Evolutionary conservation across 140 eudicot species (phyloP).

Genomic region (Senecio squalidus): DNA sequence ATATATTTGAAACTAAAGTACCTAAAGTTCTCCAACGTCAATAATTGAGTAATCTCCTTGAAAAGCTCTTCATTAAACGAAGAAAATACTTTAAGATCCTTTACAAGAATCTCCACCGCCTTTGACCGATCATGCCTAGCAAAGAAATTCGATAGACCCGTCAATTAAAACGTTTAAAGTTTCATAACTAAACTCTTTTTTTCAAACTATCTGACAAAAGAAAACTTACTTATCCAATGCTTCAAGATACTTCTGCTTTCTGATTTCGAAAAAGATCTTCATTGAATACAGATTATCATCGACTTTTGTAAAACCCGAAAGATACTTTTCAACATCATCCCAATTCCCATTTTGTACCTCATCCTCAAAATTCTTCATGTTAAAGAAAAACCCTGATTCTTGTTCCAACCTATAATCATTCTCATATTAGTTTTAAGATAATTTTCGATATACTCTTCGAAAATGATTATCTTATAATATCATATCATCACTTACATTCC

Average conservation of each 20-base stretch:
- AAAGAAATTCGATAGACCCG: not conserved
- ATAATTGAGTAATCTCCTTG: conserved; percentile 87
- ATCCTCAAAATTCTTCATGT: conserved; percentile 96
- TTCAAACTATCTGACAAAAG: not conserved
- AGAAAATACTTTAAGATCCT: conserved; percentile 94
- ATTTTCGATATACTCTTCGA: too few species aligned
- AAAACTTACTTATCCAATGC: conserved; percentile 86
- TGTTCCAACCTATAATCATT: conserved; percentile 67
- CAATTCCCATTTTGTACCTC: conserved; percentile 92
- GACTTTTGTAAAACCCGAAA: conserved; percentile 89
- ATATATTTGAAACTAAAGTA: conserved; percentile 12
- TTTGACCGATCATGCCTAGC: conserved; percentile 78
- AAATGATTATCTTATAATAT: too few species aligned
- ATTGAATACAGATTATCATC: conserved; percentile 94
- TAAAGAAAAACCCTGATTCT: conserved; percentile 93
- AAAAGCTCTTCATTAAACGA: conserved; percentile 92
- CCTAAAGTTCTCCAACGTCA: conserved; percentile 92
- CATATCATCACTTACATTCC: too few species aligned
- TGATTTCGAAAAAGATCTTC: conserved; percentile 94
- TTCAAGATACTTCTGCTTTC: conserved; percentile 97
- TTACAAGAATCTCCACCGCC: conserved; percentile 85
- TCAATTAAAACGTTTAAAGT: not conserved
- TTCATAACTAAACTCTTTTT: too few species aligned
- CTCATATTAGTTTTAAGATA: too few species aligned
- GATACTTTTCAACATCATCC: conserved; percentile 93